Evolutionary conservation across 2,329 filamentous ascomycete species (phyloP).

Genomic region (Penicillium sp.): DNA sequence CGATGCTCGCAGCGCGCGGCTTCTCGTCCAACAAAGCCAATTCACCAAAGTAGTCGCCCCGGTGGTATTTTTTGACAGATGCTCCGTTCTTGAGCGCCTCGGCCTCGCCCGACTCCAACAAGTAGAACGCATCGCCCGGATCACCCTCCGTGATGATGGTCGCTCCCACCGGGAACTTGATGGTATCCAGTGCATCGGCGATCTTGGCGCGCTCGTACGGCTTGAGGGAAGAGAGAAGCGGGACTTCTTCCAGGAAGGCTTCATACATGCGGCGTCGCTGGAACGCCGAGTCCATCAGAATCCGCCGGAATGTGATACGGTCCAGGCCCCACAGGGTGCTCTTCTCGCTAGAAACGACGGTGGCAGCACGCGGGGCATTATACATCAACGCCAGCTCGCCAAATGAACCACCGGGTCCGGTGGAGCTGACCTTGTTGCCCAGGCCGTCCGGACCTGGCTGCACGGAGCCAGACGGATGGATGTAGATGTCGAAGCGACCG

Average conservation of each 20-base stretch:
- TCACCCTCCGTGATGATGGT: slow-evolving; percentile 90
- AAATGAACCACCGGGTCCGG: slow-evolving; percentile 87
- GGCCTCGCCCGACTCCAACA: slow-evolving; percentile 83
- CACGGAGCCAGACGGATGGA: slow-evolving; percentile 73
- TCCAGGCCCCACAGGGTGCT: slow-evolving; percentile 93
- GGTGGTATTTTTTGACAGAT: slow-evolving; percentile 75
- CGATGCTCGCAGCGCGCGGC: slow-evolving; percentile 83
- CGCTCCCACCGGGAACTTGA: slow-evolving; percentile 76
- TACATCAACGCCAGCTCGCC: slow-evolving; percentile 98
- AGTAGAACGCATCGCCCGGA: slow-evolving; percentile 85
- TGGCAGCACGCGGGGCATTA: slow-evolving; percentile 92
- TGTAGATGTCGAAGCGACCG: slow-evolving; percentile 85
- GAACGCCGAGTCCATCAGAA: slow-evolving; percentile 97
- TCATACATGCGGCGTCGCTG: slow-evolving; percentile 96
- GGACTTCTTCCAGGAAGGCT: slow-evolving; percentile 91
- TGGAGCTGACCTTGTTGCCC: slow-evolving; percentile 76
- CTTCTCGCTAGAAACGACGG: slow-evolving; percentile 78
- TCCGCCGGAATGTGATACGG: slow-evolving; percentile 92
- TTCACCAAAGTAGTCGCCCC: slow-evolving; percentile 97
- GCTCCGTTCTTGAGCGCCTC: slow-evolving; percentile 78
- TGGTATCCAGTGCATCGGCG: slow-evolving; percentile 89
- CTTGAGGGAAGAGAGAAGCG: slow-evolving; percentile 76
- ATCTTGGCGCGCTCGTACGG: slow-evolving; percentile 96
- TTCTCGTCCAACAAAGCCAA: slow-evolving; percentile 90
- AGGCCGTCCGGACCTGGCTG: slow-evolving; percentile 79